Base-by-base conservation (phyloP, 2,329 filamentous ascomycete genomes). In the Botrytis byssoidea region DNA sequence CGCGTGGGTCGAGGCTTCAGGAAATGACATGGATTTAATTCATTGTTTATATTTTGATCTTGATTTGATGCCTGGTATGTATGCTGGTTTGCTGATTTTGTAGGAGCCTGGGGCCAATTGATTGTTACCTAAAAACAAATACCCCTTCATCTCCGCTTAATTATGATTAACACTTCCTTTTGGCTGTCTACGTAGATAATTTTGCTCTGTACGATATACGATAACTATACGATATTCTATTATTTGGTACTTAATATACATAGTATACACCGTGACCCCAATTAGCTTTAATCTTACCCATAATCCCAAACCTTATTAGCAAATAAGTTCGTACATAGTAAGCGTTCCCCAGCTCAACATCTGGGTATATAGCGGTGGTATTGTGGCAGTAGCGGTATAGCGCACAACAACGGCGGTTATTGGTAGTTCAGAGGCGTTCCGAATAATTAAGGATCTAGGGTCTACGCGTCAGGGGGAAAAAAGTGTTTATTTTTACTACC, bases 291-390 rank as follows among this genome's bases (percentile, higher is more conserved):
- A 61, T 25, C 35, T n/a, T n/a, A n/a, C 18, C 37, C 25, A n/a
- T 5, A 42, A 16, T 40, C 25, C 14, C 35, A 63, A 63, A 42
- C 60, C 35, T 42, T 63, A 63, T 18, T 40, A 40, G 59, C 35
- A 61, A 40, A n/a, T 40, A 40, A 14, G 37, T n/a, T 57, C 25
- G 20, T 40, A 40, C 6, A 18, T 57, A 16, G 51, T 29, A 40
- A n/a, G 35, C 35, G 59, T 25, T 32, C 59, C 59, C 37, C 35
- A 61, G 60, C 60, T 40, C 60, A 18, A 18, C 9, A 63, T 63
- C 60, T 63, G 60, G 60, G 60, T 63, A 63, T 63, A 63, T 63
- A 18, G 60, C 60, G 60, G 60, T 40, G 35, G 32, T 18, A 29
- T 55, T 29, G n/a, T 55, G n/a, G 35, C 60, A 63, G 35, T 16